These are phyloP conservation scores for Nasturtium officinale DNA, from an alignment of 345 rosid genomes.

Conservation along the genomic window DNA sequence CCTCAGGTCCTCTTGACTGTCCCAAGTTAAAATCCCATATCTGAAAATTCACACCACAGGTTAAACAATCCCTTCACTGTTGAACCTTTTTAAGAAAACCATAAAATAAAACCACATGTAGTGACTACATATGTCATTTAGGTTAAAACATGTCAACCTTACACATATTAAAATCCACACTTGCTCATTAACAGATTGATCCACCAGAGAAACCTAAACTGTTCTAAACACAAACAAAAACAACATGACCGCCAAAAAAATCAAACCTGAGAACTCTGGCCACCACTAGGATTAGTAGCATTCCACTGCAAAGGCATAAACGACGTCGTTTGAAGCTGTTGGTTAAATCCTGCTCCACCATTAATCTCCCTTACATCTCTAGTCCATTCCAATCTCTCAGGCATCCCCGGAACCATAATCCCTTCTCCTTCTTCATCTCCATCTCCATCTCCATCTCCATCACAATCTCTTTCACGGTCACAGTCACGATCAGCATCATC, in stretches of 20 bases:
- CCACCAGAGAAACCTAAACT: slow-evolving; percentile 7
- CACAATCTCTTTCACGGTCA: neutral
- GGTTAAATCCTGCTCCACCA: slow-evolving; percentile 19
- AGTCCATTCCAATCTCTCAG: slow-evolving; percentile 35
- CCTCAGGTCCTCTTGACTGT: slow-evolving; percentile 53
- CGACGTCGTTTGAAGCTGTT: slow-evolving; percentile 38
- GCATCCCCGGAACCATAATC: slow-evolving; percentile 46
- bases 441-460: neutral
- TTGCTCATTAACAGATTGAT: slow-evolving; percentile 5
- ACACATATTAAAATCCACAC: neutral
- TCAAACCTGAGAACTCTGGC: slow-evolving; percentile 63
- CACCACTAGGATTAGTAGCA: slow-evolving; percentile 41
- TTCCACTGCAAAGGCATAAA: slow-evolving; percentile 51
- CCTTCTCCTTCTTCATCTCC: slow-evolving; percentile 34
- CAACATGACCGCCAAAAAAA: neutral
- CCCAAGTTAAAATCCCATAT: slow-evolving; percentile 92
- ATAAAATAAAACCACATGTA: neutral
- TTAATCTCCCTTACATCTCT: slow-evolving; percentile 39
- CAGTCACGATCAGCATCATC: neutral
- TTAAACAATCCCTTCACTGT: slow-evolving; percentile 1
- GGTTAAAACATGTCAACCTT: slow-evolving; percentile 1
- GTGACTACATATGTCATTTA: neutral
- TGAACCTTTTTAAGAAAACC: neutral
- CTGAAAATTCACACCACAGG: slow-evolving; percentile 46
- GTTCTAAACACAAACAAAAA: neutral